Evolutionary conservation across 2,329 filamentous ascomycete genomes (phyloP), one percentile per base, ranked within the genome.

Genomic region (Ophiostoma australiae): DNA sequence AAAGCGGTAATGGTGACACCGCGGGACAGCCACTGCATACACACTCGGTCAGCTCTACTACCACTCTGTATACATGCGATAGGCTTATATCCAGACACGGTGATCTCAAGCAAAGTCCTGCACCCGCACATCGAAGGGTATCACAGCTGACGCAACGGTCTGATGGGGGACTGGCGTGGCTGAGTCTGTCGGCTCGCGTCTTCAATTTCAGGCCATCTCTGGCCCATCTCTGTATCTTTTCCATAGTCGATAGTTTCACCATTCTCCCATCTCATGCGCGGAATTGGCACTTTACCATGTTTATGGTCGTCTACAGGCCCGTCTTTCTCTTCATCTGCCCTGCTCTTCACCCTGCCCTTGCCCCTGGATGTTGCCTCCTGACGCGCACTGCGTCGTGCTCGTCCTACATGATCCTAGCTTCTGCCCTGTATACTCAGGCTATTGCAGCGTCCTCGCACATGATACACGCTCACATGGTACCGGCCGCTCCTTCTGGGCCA

Each of bases 111-210:
- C 41, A 44, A 11, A 5, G 15, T 17, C 17, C 44, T 48, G 44
- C 17, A 44, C 41, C 41, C 41, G 41, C 41, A 48, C 5, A 48
- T 20, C 6, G 5, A 48, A 20, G 44, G 44, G 44, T 48, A 48
- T n/a, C 44, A 58, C 52, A 58, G 52, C 52, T 27, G 52, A 58
- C 52, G 52, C n/a, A 58, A 58, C 52, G 52, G 52, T 27, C 23
- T 15, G 23, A 15, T 27, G 52, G 52, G 52, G 52, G 52, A 6
- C n/a, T 15, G 11, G 52, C 1, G 23, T 58, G 10, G 52, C 52
- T 58, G 52, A 58, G 8, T 3, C 52, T 27, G 52, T 11, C 27
- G 8, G 23, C n/a, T 58, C 23, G 15, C 17, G 52, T 15, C 23
- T 31, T 58, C 11, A 5, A 4, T 7, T 41, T 11, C 39, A 13